Evolutionary conservation across 2,329 filamentous ascomycete species (phyloP), one percentile per base, ranked within the genome.

Genomic region (Aspergillus latus): DNA sequence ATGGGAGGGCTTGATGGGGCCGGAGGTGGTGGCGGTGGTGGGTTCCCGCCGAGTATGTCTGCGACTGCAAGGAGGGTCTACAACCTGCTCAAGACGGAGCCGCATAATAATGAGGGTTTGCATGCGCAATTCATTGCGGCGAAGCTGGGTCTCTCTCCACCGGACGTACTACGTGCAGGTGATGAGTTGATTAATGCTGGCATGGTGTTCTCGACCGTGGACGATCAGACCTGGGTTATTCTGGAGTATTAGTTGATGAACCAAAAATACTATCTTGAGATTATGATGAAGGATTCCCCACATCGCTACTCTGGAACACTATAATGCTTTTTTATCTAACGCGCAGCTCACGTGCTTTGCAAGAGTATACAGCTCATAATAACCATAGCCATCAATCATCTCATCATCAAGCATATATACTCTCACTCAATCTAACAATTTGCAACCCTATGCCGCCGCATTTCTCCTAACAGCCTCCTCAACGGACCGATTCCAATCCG

Each of bases 221-320:
- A 97, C 74, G 93, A 97, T 68, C 83, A 90, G 74, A 97, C 93
- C 0, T 97, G 90, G 88, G 90, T 91, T 43, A 79, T 96, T 61
- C 78, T 97, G 59, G 90, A 95, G 57, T 84, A 57, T 42, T 64
- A 64, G 48, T 32, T 37, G 6, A 34, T 34, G 30, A 34, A 11
- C 30, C 21, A 21, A 21, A 21, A 21, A 21, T 21, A 21, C 21
- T 21, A 21, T 21, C 21, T 21, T 21, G 21, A 21, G 21, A 21
- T 21, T 21, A 21, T 21, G 21, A 21, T 21, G 21, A 21, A 21
- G 21, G 21, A 21, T 21, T 21, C 21, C 21, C 21, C 21, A 21
- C 21, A 21, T 21, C 21, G 21, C 21, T 21, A 21, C 21, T 21
- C 21, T 21, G 21, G 21, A 21, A 21, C 21, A 21, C 21, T 21